phyloP scores from a whole-genome alignment of 805 yeast species.

The Barnettozyma pratensis region DNA sequence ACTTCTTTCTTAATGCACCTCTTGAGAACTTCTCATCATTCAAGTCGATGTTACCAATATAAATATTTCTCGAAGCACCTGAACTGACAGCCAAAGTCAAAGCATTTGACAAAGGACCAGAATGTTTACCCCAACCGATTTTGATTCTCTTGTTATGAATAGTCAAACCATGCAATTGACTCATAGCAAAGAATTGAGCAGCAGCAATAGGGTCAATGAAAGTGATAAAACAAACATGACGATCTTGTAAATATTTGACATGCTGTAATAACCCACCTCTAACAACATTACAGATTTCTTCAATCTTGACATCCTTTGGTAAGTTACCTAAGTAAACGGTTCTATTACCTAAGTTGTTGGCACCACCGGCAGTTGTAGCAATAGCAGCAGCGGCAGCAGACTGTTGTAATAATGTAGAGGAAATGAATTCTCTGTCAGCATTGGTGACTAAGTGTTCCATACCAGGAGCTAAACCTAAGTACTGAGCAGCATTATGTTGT shows the following conservation, averaged over 20 bases:
- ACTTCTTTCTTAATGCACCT: slow-evolving; percentile 62
- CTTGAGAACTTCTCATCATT: slow-evolving; percentile 38
- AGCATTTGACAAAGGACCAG: slow-evolving; percentile 86
- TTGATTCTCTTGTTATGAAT: slow-evolving; percentile 82
- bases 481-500: slow-evolving; percentile 95
- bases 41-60: slow-evolving; percentile 67
- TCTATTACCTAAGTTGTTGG: slow-evolving; percentile 85
- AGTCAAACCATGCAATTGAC: slow-evolving; percentile 82
- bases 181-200: slow-evolving; percentile 93
- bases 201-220: slow-evolving; percentile 97
- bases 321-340: slow-evolving; percentile 88
- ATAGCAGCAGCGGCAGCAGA: slow-evolving; percentile 97
- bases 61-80: slow-evolving; percentile 92
- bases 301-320: slow-evolving; percentile 82
- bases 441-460: slow-evolving; percentile 74
- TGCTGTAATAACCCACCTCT: slow-evolving; percentile 91
- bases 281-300: slow-evolving; percentile 93
- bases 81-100: slow-evolving; percentile 84
- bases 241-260: slow-evolving; percentile 72
- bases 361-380: slow-evolving; percentile 92
- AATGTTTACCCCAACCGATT: slow-evolving; percentile 97
- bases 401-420: slow-evolving; percentile 81
- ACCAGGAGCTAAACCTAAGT: slow-evolving; percentile 86
- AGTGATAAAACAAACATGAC: slow-evolving; percentile 91
- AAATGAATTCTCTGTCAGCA: slow-evolving; percentile 52